Evolutionary conservation across 2,329 filamentous ascomycete genomes (phyloP).

Genomic region (Pseudogymnoascus sp.): DNA sequence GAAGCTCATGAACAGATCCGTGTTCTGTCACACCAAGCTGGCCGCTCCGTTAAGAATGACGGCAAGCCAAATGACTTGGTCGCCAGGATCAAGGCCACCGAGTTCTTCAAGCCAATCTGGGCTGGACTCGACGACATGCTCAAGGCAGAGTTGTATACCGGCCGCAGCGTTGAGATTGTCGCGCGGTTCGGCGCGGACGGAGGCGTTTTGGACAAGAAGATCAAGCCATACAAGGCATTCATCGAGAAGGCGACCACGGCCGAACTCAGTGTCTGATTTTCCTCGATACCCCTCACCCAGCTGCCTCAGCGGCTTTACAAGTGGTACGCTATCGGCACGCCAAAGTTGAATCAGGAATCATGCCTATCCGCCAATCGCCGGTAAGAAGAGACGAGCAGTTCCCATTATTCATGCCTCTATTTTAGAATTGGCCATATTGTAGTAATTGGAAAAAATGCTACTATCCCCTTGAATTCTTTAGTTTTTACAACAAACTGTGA

Average conservation of each 20-base stretch:
- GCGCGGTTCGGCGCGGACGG: slow-evolving; percentile 41
- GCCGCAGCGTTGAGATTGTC: slow-evolving; percentile 48
- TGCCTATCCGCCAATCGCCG: background rate
- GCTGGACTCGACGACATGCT: slow-evolving; percentile 62
- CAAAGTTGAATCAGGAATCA: background rate
- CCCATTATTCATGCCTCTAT: background rate
- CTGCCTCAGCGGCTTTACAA: background rate
- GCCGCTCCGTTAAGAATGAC: slow-evolving; percentile 63
- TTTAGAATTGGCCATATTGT: background rate
- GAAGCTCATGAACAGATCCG: slow-evolving; percentile 84
- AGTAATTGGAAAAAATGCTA: background rate
- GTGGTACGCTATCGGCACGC: background rate
- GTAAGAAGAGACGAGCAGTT: background rate
- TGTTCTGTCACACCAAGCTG: slow-evolving; percentile 72
- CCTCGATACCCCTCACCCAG: background rate
- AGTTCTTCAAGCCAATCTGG: slow-evolving; percentile 71
- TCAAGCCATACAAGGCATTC: slow-evolving; percentile 39
- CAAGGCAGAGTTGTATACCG: slow-evolving; percentile 54
- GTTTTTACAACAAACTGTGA: background rate
- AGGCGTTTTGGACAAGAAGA: slow-evolving; percentile 41
- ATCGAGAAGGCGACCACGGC: slow-evolving; percentile 22
- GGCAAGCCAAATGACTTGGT: slow-evolving; percentile 77
- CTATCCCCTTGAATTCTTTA: background rate
- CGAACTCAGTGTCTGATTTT: slow-evolving; percentile 19
- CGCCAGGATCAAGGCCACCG: slow-evolving; percentile 62